Evolutionary conservation across 441 rosid species (phyloP), one percentile per base, ranked within the genome.

Genomic region (Gossypium schwendimanii): DNA sequence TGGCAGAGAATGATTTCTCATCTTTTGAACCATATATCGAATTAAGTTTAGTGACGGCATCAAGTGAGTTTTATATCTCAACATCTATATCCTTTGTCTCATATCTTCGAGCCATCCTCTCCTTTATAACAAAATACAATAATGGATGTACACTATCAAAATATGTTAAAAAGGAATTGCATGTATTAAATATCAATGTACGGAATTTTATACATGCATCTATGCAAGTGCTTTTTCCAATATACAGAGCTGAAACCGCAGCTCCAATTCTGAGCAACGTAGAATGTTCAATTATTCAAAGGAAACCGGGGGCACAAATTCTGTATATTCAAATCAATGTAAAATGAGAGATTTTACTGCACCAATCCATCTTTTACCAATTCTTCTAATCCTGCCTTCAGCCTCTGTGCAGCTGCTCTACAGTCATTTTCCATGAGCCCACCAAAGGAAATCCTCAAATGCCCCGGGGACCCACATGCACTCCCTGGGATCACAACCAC

Each of bases 401-500:
- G 85, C 85, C 89, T 88, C 41, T 76, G 86, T 0, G 93, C 93
- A 0, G 98, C 99, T 0, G 85, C 89, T 78, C 73, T 87, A 75
- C 91, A 88, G 17, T 82, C 91, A 28, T 80, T 83, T 82, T 89
- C 98, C 18, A 58, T 20, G 82, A 96, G 71, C 49, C 98, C 98
- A 24, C 98, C 99, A 2, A 93, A 96, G 0, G 98, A 86, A 70
- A 93, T 85, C 81, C 99, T 80, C 14, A 93, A 69, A 63, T 93
- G 84, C 15, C 98, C 99, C 0, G 90, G 91, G 63, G 93, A 78
- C 33, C 98, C 98, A 0, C 88, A 79, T 0, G 99, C 92, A 1
- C 86, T 71, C 12, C 99, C 99, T 0, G 98, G 99, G 74, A 96
- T 87, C 77, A 92, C 89, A 54, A 89, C 91, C 60, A 96, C 91